Percentiles rank a stretch among this genome's conserved stretches.
Conservation (phyloP, 2,329 filamentous ascomycete genomes). For the Chaetomium olivaceum region DNA sequence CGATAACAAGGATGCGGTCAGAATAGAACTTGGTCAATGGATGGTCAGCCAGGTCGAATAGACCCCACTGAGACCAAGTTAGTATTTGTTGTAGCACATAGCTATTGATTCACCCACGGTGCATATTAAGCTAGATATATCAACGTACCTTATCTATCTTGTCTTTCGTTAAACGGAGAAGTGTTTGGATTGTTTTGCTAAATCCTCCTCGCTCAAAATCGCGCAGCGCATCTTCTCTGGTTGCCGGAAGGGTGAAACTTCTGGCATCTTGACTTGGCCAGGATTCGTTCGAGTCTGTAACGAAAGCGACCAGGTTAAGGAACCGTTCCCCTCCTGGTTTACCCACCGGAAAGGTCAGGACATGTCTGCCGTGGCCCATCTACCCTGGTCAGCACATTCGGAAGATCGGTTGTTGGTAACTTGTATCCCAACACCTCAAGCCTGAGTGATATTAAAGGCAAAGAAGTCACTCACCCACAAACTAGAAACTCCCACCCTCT, state of each 20-base stretch:
- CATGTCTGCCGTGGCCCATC: slow-evolving; percentile 54
- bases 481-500: slow-evolving; percentile 4
- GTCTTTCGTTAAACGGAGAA: slow-evolving; percentile 37
- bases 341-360: slow-evolving; percentile 64
- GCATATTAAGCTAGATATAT: neutral
- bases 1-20: slow-evolving; percentile 51
- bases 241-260: slow-evolving; percentile 33
- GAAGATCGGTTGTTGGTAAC: neutral
- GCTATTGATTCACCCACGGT: neutral
- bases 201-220: slow-evolving; percentile 40
- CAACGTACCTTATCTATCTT: slow-evolving; percentile 36
- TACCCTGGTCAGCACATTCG: slow-evolving; percentile 16
- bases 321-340: slow-evolving; percentile 43
- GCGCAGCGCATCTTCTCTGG: slow-evolving; percentile 38
- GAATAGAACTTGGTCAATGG: slow-evolving; percentile 46
- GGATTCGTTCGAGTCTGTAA: slow-evolving; percentile 34
- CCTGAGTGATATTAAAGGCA: neutral
- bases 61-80: slow-evolving; percentile 42
- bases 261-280: slow-evolving; percentile 35
- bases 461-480: slow-evolving; percentile 32
- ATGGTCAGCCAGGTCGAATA: slow-evolving; percentile 49
- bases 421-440: neutral
- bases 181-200: slow-evolving; percentile 35
- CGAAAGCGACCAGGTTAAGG: slow-evolving; percentile 54
- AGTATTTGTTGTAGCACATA: neutral